Conservation (phyloP, 139 green algal species). For the Coelastrella sp. region DNA sequence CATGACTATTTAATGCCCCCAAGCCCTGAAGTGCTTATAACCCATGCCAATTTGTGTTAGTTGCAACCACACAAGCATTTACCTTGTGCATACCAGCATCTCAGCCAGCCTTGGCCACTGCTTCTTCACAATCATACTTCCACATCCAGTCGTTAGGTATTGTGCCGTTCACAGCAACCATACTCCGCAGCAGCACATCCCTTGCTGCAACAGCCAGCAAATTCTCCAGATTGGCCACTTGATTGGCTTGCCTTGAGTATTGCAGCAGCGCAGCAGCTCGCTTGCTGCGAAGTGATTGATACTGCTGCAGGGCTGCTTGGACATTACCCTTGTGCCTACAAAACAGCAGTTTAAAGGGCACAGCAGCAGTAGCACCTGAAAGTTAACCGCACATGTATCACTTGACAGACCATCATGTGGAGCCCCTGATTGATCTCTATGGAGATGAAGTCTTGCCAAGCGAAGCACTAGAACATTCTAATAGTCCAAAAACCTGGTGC, state of each 20-base stretch:
- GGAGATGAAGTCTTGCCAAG: too few relatives aligned
- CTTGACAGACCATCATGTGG: too few relatives aligned
- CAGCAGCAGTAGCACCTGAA: too few relatives aligned
- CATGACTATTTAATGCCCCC: too few relatives aligned
- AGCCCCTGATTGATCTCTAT: too few relatives aligned
- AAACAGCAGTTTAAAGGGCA: not conserved
- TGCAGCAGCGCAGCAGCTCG: slow-evolving; percentile 26
- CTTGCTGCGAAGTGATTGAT: slow-evolving; percentile 12
- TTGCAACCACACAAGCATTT: not conserved
- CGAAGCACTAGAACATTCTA: too few relatives aligned
- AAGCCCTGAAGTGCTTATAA: too few relatives aligned
- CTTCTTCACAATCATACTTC: slow-evolving; percentile 36
- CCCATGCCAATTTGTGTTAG: too few relatives aligned
- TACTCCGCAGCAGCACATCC: not conserved
- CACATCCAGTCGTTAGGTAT: slow-evolving; percentile 39
- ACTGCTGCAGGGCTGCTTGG: slow-evolving; percentile 17
- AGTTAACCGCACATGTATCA: too few relatives aligned
- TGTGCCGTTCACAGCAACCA: slow-evolving; percentile 18
- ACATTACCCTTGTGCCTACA: slow-evolving; percentile 35
- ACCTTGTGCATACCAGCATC: not conserved
- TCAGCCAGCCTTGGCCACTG: not conserved
- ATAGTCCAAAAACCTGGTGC: too few relatives aligned
- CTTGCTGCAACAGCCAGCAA: not conserved
- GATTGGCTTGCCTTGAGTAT: not conserved
- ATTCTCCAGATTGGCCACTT: not conserved